Conservation (phyloP, 2,329 filamentous ascomycete genomes). For the Trichoderma lentiforme region DNA sequence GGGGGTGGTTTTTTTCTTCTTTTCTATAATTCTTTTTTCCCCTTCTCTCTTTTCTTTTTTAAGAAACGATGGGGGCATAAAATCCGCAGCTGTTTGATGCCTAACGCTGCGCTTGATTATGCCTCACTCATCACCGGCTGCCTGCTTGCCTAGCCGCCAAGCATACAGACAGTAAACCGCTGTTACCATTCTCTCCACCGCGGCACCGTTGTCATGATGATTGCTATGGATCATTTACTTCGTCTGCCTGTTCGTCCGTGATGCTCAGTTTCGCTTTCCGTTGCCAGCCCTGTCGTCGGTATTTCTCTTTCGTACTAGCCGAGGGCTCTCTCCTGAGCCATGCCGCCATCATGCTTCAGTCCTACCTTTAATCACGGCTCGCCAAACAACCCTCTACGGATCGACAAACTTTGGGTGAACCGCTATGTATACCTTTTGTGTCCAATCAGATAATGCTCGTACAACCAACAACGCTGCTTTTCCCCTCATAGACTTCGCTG, state of each 20-base stretch:
- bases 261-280: neutral
- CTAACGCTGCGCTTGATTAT: conserved; percentile 3
- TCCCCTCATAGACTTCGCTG: neutral
- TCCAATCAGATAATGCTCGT: conserved; percentile 9
- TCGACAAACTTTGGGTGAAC: neutral
- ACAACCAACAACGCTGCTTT: neutral
- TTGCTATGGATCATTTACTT: neutral
- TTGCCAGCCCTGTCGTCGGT: neutral
- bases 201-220: neutral
- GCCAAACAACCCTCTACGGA: neutral
- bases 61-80: neutral
- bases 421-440: neutral
- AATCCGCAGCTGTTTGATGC: conserved; percentile 2
- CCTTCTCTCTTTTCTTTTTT: neutral
- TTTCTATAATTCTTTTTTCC: neutral
- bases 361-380: neutral
- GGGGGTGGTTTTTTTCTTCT: neutral
- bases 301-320: neutral
- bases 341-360: neutral
- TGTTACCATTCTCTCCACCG: neutral
- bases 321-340: neutral
- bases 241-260: neutral
- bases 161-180: neutral
- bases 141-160: conserved; percentile 7
- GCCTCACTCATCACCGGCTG: neutral